Conservation (phyloP, 495 filamentous ascomycete species). For the Neurospora africana region DNA sequence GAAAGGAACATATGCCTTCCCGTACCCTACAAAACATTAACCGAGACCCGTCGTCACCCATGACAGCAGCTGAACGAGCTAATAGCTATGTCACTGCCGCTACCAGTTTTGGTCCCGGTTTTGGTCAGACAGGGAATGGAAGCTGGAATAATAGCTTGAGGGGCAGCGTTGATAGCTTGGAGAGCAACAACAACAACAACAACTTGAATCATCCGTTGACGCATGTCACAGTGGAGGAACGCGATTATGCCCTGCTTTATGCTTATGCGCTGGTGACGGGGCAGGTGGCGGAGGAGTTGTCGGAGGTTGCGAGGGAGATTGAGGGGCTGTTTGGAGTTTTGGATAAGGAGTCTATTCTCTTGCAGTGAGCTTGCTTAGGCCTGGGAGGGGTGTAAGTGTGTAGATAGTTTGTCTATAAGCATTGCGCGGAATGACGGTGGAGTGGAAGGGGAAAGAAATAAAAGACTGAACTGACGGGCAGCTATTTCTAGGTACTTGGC, state of each 20-base stretch:
- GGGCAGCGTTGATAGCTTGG: slow-evolving; percentile 1
- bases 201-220: slow-evolving; percentile 3
- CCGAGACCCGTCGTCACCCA: slow-evolving; percentile 7
- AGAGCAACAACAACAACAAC: background rate
- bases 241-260: slow-evolving; percentile 45
- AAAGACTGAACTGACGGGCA: too few species aligned
- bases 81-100: slow-evolving; percentile 2
- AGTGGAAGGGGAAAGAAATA: too few species aligned
- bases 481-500: too few species aligned
- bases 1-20: slow-evolving; percentile 49
- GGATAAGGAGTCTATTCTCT: slow-evolving; percentile 59
- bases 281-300: slow-evolving; percentile 61
- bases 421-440: too few species aligned
- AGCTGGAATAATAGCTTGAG: background rate
- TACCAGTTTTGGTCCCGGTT: background rate
- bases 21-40: slow-evolving; percentile 2
- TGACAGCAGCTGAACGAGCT: slow-evolving; percentile 8
- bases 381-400: background rate
- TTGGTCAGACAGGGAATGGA: slow-evolving; percentile 6
- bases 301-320: slow-evolving; percentile 56
- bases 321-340: slow-evolving; percentile 65
- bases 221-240: slow-evolving; percentile 31
- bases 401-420: too few species aligned
- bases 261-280: slow-evolving; percentile 54
- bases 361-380: slow-evolving; percentile 36